Evolutionary conservation across 2,329 filamentous ascomycete species (phyloP), one percentile per base, ranked within the genome.

Genomic region (Neofusicoccum kwambonambiense): DNA sequence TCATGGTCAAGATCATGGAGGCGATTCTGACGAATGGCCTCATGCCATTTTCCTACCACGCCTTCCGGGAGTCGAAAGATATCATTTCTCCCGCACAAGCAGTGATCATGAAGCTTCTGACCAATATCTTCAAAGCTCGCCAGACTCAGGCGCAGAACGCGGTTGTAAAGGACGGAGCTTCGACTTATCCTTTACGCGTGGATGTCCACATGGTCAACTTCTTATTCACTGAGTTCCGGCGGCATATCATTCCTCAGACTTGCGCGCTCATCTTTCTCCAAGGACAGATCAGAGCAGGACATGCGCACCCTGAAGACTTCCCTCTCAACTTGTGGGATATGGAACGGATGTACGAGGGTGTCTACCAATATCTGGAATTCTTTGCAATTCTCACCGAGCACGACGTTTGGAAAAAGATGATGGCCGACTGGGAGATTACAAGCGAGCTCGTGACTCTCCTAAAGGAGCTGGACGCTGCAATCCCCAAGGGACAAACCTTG

Each of bases 301-400:
- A 88, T 64, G 87, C 89, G 15, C 86, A 94, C 66, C 88, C 92
- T 0, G 88, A 91, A 67, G 93, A 97, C 72, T 98, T 97, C 71
- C 94, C 94, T 0, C 88, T 97, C 1, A 96, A 98, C 71, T 86
- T 93, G 52, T 98, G 94, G 94, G 94, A 98, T 72, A 96, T 98
- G 90, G 94, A 98, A 75, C 88, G 94, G 13, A 94, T 96, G 65
- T 97, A 96, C 75, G 94, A 98, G 73, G 94, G 94, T 0, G 87
- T 98, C 1, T 92, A 93, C 60, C 93, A 97, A 76, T 97, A 96
- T 73, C 86, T 98, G 1, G 93, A 97, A 71, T 96, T 98, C 75
- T 90, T 97, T 62, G 92, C 90, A 15, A 93, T 95, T 0, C 86
- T 97, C 34, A 93, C 92, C 0, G 93, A 97, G 73, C 90, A 94